Conservation (phyloP, 345 rosid genomes). For the Melaleuca quinquenervia region DNA sequence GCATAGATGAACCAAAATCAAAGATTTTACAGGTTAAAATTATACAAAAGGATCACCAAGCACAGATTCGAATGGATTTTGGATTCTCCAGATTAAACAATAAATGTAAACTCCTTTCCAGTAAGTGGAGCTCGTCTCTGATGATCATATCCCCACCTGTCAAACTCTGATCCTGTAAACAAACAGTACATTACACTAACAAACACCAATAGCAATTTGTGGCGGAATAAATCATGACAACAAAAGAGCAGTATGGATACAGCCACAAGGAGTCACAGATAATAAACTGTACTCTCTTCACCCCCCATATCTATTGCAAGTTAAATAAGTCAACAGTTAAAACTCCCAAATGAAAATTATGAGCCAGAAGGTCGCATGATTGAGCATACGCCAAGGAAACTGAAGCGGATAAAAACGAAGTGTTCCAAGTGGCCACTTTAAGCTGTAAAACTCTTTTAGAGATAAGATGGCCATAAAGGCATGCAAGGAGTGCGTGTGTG, state of each 20-base stretch:
- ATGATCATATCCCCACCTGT: not conserved
- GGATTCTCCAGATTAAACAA: not conserved
- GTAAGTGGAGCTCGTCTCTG: not conserved
- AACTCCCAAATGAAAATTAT: not conserved
- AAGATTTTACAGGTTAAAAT: constrained; percentile 2
- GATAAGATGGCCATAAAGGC: not conserved
- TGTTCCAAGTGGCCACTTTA: not conserved
- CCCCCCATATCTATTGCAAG: not conserved
- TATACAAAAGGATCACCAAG: not conserved
- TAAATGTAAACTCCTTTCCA: not conserved
- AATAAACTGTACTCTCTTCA: not conserved
- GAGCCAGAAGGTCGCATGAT: not conserved
- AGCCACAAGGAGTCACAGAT: not conserved
- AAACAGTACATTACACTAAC: not conserved
- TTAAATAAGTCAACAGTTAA: not conserved
- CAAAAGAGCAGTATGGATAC: not conserved
- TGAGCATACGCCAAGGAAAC: not conserved
- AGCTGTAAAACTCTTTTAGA: not conserved
- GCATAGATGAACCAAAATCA: constrained; percentile 54
- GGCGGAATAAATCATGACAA: not conserved
- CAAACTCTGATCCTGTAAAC: not conserved
- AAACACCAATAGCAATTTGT: not conserved
- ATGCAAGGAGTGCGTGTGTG: not conserved
- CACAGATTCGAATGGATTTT: not conserved
- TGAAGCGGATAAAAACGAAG: not conserved